These are phyloP conservation scores for Stephanodiscus minutulus DNA, from an alignment of 108 stramenopile species.

Conservation along the genomic window DNA sequence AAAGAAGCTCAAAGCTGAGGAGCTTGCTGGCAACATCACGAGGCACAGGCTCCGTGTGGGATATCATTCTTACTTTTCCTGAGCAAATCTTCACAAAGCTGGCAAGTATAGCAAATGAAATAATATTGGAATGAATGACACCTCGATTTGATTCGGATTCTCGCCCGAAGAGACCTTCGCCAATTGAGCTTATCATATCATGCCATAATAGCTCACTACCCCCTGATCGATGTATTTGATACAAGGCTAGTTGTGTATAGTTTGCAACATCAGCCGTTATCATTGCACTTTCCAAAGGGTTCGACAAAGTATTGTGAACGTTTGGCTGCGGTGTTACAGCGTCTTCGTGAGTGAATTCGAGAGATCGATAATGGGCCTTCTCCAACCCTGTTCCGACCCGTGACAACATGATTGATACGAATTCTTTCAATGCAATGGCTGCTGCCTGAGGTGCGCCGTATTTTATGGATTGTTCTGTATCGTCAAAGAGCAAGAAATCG, in stretches of 20 bases:
- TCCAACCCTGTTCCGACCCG: constrained; percentile 29
- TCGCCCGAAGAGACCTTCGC: constrained; percentile 66
- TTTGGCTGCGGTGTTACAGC: background rate
- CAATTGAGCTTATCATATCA: constrained; percentile 85
- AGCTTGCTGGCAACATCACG: constrained; percentile 84
- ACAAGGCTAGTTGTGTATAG: constrained; percentile 78
- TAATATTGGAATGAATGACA: constrained; percentile 52
- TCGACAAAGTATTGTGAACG: constrained; percentile 25
- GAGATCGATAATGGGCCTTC: background rate
- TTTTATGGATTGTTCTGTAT: constrained; percentile 10
- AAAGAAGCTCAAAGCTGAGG: constrained; percentile 75
- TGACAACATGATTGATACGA: constrained; percentile 53
- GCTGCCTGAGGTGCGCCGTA: constrained; percentile 79
- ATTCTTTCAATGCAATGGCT: constrained; percentile 69
- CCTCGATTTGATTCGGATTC: constrained; percentile 33
- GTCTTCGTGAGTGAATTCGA: background rate
- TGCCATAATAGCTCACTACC: constrained; percentile 90
- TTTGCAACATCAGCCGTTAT: constrained; percentile 70
- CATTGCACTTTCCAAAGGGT: constrained; percentile 60
- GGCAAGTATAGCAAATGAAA: constrained; percentile 71
- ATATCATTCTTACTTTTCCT: constrained; percentile 61
- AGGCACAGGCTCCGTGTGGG: constrained; percentile 53
- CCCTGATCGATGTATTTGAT: constrained; percentile 82
- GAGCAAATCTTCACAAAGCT: constrained; percentile 75
- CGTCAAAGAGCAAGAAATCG: constrained; percentile 34